Evolutionary conservation across 2,329 filamentous ascomycete genomes (phyloP).

Genomic region (Tetracladium maxilliforme): DNA sequence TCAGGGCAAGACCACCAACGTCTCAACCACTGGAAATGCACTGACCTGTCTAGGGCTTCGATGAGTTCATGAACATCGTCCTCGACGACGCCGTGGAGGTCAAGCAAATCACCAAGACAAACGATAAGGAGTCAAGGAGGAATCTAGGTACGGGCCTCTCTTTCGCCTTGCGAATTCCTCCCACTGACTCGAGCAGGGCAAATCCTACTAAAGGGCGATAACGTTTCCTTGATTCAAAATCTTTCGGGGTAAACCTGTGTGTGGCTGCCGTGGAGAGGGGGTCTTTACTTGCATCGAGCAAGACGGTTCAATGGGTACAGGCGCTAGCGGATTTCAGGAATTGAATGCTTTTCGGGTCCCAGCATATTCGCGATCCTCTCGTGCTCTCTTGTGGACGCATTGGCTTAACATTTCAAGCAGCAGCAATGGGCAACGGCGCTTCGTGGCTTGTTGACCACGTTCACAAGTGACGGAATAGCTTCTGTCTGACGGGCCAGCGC

Average conservation of each 20-base stretch:
- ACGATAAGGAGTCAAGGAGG: conserved; percentile 65
- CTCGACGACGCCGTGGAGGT: conserved; percentile 93
- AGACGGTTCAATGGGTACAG: too few relatives aligned
- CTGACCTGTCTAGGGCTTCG: conserved; percentile 57
- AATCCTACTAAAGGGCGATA: conserved; percentile 54
- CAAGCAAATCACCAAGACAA: conserved; percentile 66
- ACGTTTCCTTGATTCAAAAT: conserved; percentile 45
- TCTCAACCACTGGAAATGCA: conserved; percentile 1
- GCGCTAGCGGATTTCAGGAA: too few relatives aligned
- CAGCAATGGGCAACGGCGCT: too few relatives aligned
- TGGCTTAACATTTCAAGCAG: too few relatives aligned
- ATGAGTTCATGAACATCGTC: conserved; percentile 99
- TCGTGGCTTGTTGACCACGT: too few relatives aligned
- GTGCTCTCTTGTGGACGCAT: too few relatives aligned
- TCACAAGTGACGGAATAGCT: too few relatives aligned
- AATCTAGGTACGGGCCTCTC: conserved; percentile 52
- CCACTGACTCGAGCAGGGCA: conserved; percentile 27
- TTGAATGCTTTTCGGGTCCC: too few relatives aligned
- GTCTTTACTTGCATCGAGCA: too few relatives aligned
- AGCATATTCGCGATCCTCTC: too few relatives aligned
- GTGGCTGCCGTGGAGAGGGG: too few relatives aligned
- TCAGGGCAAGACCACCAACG: conserved; percentile 49
- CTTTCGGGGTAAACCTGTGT: conserved; percentile 17
- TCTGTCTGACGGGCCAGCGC: too few relatives aligned
- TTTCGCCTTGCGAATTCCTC: background rate